Evolutionary conservation across 495 filamentous ascomycete species (phyloP), one percentile per base, ranked within the genome.

Genomic region (Coniosporium apollinis): DNA sequence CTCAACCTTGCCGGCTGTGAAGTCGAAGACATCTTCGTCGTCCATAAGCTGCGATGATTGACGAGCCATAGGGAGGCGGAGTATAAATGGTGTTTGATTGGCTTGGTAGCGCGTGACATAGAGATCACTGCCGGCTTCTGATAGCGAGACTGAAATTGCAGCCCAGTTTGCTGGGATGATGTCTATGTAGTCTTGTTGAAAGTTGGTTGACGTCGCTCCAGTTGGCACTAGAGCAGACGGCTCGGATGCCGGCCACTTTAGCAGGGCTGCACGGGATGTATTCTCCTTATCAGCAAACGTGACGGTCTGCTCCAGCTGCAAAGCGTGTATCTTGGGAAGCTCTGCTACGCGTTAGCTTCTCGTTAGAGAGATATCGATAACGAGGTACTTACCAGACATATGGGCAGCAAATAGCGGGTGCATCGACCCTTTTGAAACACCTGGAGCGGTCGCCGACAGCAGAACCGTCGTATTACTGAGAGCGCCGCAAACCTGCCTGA

Each of bases 161-260:
- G 75, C 83, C 89, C 89, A 97, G 16, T 62, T 54, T 15, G 61
- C 54, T 0, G 89, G 91, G 19, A 96, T 73, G 36, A 91, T 81
- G 45, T 87, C 80, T 40, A 85, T 60, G 48, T 74, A 84, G 22
- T 83, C 69, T 28, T 56, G 54, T 47, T 82, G 76, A 43, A 85
- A 79, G 6, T 49, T 30, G 8, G 22, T 21, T 44, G 56, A 34
- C 56, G 55, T 49, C 67, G 55, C 25, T 71, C 70, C 13, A n/a
- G n/a, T n/a, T n/a, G n/a, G n/a, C 59, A 51, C 4, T 57, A 53
- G 5, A 17, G 22, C 25, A 34, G 9, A 54, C 54, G 20, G 57
- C 43, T 49, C 19, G 19, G 49, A 10, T 38, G 46, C 38, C 33
- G 68, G 66, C 66, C 69, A 72, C 24, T 44, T 56, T 17, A 58